Percentiles rank a stretch among this genome's conserved stretches.
phyloP scores from a whole-genome alignment of 305 asterid species.

The Fraxinus ornus region DNA sequence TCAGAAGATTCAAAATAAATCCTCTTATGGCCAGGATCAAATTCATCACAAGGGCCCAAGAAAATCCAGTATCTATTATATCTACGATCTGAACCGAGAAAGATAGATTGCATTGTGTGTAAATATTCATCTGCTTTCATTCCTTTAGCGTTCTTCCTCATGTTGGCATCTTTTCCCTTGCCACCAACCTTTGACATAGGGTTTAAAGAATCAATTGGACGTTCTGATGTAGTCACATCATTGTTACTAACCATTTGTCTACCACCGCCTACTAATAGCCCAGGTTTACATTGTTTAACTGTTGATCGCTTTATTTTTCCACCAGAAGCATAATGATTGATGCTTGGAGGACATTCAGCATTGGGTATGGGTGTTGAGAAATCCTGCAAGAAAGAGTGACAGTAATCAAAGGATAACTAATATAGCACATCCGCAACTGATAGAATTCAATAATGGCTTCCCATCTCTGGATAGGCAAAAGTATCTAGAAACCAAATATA shows the following conservation, averaged over 20 bases:
- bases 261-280: conserved; percentile 35
- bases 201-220: conserved; percentile 68
- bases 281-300: conserved; percentile 36
- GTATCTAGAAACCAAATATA: conserved; percentile 19
- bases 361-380: conserved; percentile 30
- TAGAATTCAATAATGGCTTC: background rate
- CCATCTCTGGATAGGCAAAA: conserved; percentile 11
- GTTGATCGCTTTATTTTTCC: conserved; percentile 84
- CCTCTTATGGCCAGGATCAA: conserved; percentile 92
- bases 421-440: conserved; percentile 14
- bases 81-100: conserved; percentile 94
- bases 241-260: conserved; percentile 25
- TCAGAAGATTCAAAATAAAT: conserved; percentile 96
- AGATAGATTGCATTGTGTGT: conserved; percentile 95
- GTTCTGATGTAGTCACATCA: conserved; percentile 44
- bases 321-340: conserved; percentile 59
- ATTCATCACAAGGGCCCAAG: conserved; percentile 92
- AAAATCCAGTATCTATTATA: conserved; percentile 96
- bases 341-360: conserved; percentile 39
- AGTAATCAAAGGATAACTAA: conserved; percentile 18
- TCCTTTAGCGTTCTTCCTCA: conserved; percentile 37
- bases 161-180: conserved; percentile 41
- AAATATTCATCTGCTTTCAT: conserved; percentile 44
- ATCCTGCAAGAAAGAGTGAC: conserved; percentile 49
- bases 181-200: conserved; percentile 44